These are phyloP conservation scores for Paxillus rubicundulus DNA, from an alignment of 768 basidiomycete genomes.

Conservation along the genomic window DNA sequence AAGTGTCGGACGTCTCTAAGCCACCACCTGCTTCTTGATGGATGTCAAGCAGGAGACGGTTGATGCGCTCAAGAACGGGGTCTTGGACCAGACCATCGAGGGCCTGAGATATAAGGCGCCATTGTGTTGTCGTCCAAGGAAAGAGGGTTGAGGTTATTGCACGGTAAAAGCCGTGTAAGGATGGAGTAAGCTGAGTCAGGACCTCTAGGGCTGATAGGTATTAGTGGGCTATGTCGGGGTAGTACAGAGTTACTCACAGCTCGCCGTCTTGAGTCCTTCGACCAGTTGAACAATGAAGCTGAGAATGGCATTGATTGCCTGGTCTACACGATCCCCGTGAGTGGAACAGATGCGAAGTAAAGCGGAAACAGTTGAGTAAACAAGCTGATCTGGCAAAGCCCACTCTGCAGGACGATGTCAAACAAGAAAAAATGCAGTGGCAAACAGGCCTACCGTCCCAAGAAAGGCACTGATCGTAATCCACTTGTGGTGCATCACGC, in stretches of 20 bases:
- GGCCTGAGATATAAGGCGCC: conserved; percentile 52
- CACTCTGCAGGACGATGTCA: conserved; percentile 55
- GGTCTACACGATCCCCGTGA: conserved; percentile 47
- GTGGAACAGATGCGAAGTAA: conserved; percentile 62
- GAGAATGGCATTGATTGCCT: conserved; percentile 57
- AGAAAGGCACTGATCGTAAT: conserved; percentile 74
- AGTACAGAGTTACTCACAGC: conserved; percentile 42
- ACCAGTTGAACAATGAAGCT: conserved; percentile 58
- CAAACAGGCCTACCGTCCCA: conserved; percentile 63
- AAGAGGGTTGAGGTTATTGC: conserved; percentile 79
- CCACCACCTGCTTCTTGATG: conserved; percentile 51
- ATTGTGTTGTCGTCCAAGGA: conserved; percentile 67
- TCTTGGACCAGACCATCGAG: conserved; percentile 62
- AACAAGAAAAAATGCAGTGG: not conserved
- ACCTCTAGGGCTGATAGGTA: conserved; percentile 56
- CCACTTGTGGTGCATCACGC: conserved; percentile 66
- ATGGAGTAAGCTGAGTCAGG: conserved; percentile 73
- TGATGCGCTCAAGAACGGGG: conserved; percentile 69
- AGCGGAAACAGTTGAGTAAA: conserved; percentile 75
- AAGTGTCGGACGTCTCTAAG: conserved; percentile 22
- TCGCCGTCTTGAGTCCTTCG: conserved; percentile 49
- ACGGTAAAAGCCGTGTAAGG: conserved; percentile 83
- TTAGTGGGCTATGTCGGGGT: not conserved
- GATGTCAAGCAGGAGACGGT: conserved; percentile 65
- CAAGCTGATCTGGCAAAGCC: conserved; percentile 83